Conservation (phyloP, 768 basidiomycete genomes). For the Calvatia gigantea region DNA sequence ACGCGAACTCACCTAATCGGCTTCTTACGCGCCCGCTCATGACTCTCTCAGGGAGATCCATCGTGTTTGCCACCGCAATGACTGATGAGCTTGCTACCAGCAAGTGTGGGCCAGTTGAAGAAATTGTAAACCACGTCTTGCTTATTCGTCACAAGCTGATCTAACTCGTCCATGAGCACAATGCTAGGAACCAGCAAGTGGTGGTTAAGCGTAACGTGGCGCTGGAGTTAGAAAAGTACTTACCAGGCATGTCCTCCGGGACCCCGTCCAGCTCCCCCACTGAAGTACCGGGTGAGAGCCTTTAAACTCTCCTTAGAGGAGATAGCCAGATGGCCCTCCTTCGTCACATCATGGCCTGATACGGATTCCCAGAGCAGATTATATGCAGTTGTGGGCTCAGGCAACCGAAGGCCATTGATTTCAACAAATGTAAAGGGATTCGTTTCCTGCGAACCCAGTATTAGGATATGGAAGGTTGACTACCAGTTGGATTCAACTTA, state of each 20-base stretch:
- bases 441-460: constrained; percentile 68
- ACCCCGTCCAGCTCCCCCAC: constrained; percentile 53
- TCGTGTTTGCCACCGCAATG: constrained; percentile 95
- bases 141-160: constrained; percentile 92
- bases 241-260: constrained; percentile 90
- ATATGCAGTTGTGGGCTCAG: constrained; percentile 92
- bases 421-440: constrained; percentile 96
- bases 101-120: constrained; percentile 98
- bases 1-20: constrained; percentile 64
- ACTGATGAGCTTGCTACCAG: constrained; percentile 88
- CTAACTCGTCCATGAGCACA: constrained; percentile 97
- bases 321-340: constrained; percentile 61
- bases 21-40: constrained; percentile 92
- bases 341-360: constrained; percentile 68
- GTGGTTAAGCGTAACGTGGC: too few relatives aligned
- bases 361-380: constrained; percentile 89
- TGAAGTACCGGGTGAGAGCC: constrained; percentile 75
- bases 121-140: constrained; percentile 99
- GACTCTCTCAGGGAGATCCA: constrained; percentile 94
- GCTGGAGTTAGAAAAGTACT: constrained; percentile 27
- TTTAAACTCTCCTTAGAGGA: constrained; percentile 81
- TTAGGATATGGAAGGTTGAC: neutral
- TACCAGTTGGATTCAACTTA: constrained; percentile 30
- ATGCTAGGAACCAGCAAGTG: constrained; percentile 49
- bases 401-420: constrained; percentile 92